These are phyloP conservation scores for Alternaria gansuensis DNA, from an alignment of 2,329 filamentous ascomycete species.

Conservation along the genomic window DNA sequence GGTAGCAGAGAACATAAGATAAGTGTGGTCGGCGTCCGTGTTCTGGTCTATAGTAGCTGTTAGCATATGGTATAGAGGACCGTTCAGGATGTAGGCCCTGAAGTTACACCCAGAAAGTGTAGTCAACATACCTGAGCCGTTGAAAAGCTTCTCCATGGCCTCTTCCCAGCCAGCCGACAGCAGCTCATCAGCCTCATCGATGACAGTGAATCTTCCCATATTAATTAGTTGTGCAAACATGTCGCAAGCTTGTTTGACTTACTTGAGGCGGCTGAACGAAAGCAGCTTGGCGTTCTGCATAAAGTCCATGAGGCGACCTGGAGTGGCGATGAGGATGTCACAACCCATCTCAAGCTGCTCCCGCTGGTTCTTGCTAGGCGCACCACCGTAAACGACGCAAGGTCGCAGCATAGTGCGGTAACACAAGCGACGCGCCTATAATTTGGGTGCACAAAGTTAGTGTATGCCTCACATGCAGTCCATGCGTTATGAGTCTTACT, in stretches of 20 bases:
- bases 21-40: slow-evolving; percentile 72
- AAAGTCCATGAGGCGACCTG: slow-evolving; percentile 85
- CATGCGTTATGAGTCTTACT: slow-evolving; percentile 67
- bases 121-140: slow-evolving; percentile 73
- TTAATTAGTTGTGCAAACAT: slow-evolving; percentile 2
- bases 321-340: slow-evolving; percentile 87
- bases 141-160: slow-evolving; percentile 78
- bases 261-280: slow-evolving; percentile 78
- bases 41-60: slow-evolving; percentile 68
- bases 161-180: slow-evolving; percentile 80
- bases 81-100: background rate
- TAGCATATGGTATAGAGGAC: slow-evolving; percentile 17
- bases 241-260: slow-evolving; percentile 51
- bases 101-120: background rate
- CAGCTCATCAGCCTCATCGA: slow-evolving; percentile 97
- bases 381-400: slow-evolving; percentile 87
- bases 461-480: background rate
- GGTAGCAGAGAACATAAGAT: slow-evolving; percentile 92
- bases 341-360: slow-evolving; percentile 82
- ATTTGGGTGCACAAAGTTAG: background rate
- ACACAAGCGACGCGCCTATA: slow-evolving; percentile 62
- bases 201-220: slow-evolving; percentile 33
- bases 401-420: slow-evolving; percentile 96
- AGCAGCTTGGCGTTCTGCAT: slow-evolving; percentile 75
- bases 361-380: slow-evolving; percentile 73